A percentile compares a stretch with the other conserved stretches of the same genome.
Conservation (phyloP, 306 rosid species). For the apple (Malus domestica) region ASM211411v1 NC_041803.1:51938501-51939000, state of each 20-base stretch:
- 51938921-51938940: background rate
- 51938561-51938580: conserved; percentile 1
- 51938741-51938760: background rate
- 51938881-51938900: too few species aligned
- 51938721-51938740: background rate
- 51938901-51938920: too few species aligned
- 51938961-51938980: too few species aligned
- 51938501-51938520: background rate
- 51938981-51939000: too few species aligned
- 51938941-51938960: too few species aligned
- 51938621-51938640: background rate
- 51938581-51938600: background rate
- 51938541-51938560: background rate
- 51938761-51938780: background rate
- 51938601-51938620: background rate
- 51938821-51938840: background rate
- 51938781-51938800: conserved; percentile 11
- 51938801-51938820: background rate
- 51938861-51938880: background rate
- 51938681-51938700: conserved; percentile 11
- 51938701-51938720: background rate
- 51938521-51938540: background rate
- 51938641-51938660: conserved; percentile 6
- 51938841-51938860: background rate
- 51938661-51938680: background rate